Conservation (phyloP, 139 green algal species). For the Diplosphaera chodatii region DNA sequence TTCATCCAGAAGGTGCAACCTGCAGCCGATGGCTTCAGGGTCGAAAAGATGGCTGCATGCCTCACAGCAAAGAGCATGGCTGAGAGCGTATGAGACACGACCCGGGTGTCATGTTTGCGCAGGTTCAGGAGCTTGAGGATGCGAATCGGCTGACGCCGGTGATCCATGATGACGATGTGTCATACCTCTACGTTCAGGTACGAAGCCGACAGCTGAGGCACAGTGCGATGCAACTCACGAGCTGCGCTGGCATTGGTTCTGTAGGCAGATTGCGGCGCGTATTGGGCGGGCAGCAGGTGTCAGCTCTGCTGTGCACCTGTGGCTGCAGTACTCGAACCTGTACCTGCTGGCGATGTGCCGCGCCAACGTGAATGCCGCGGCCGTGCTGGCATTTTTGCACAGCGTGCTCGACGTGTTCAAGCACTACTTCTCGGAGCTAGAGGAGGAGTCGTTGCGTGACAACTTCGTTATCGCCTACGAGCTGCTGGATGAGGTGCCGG, state of each 20-base stretch:
- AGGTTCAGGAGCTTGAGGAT: slow-evolving; percentile 73
- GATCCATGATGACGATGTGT: slow-evolving; percentile 80
- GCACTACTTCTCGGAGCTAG: slow-evolving; percentile 94
- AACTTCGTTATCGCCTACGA: slow-evolving; percentile 98
- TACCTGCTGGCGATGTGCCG: slow-evolving; percentile 87
- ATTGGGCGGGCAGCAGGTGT: no score
- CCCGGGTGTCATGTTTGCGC: slow-evolving; percentile 14
- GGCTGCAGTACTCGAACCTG: slow-evolving; percentile 79
- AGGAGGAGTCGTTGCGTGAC: slow-evolving; percentile 95
- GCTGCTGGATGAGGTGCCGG: slow-evolving; percentile 86
- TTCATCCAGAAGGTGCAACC: slow-evolving; percentile 79
- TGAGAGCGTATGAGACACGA: no score
- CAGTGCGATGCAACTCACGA: no score
- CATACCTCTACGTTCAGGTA: slow-evolving; percentile 47
- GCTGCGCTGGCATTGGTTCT: no score
- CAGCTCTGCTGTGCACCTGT: not conserved
- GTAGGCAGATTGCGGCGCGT: no score
- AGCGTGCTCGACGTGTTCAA: slow-evolving; percentile 88
- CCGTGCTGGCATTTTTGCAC: slow-evolving; percentile 89
- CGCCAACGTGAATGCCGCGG: slow-evolving; percentile 81
- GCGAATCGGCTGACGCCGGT: slow-evolving; percentile 57
- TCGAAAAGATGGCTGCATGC: no score
- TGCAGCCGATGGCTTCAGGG: no score
- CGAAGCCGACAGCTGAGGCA: no score
- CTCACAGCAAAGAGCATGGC: no score